Conservation (phyloP, 2,329 filamentous ascomycete species). For the Biscogniauxia marginata region DNA sequence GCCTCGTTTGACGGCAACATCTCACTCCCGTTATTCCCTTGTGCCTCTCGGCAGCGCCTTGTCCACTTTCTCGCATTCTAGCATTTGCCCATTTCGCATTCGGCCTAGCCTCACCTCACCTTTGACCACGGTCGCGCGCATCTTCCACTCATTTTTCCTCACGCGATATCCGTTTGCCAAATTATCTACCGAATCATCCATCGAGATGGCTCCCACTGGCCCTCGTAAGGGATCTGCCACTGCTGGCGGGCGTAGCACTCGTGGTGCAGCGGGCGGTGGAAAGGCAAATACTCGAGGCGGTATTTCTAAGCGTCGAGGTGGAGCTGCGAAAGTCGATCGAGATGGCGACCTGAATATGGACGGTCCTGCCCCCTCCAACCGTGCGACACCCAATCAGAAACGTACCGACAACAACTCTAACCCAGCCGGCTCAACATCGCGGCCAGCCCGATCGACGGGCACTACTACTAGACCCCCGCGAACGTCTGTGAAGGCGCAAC, state of each 20-base stretch:
- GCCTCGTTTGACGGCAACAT: not conserved
- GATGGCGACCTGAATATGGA: slow-evolving; percentile 64
- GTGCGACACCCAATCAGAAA: slow-evolving; percentile 29
- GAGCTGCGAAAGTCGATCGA: slow-evolving; percentile 42
- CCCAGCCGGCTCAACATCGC: slow-evolving; percentile 13
- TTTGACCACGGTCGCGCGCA: not conserved
- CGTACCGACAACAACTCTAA: slow-evolving; percentile 18
- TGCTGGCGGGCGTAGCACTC: slow-evolving; percentile 19
- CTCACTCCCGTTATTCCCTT: not conserved
- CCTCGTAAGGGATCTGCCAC: slow-evolving; percentile 20
- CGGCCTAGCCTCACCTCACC: not conserved
- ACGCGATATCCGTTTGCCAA: not conserved
- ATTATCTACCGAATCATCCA: not conserved
- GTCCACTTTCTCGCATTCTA: not conserved
- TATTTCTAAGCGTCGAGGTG: slow-evolving; percentile 49
- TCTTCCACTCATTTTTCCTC: not conserved
- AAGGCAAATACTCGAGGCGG: slow-evolving; percentile 41
- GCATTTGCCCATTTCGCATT: not conserved
- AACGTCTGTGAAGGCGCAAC: slow-evolving; percentile 36
- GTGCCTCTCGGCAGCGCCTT: not conserved
- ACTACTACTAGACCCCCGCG: slow-evolving; percentile 24
- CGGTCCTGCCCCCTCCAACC: slow-evolving; percentile 36
- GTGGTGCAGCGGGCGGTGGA: slow-evolving; percentile 10
- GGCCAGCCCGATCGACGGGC: slow-evolving; percentile 14
- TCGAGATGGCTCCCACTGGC: slow-evolving; percentile 26